Evolutionary conservation across 2,329 filamentous ascomycete genomes (phyloP), one percentile per base, ranked within the genome.

Genomic region (Colletotrichum salicis): DNA sequence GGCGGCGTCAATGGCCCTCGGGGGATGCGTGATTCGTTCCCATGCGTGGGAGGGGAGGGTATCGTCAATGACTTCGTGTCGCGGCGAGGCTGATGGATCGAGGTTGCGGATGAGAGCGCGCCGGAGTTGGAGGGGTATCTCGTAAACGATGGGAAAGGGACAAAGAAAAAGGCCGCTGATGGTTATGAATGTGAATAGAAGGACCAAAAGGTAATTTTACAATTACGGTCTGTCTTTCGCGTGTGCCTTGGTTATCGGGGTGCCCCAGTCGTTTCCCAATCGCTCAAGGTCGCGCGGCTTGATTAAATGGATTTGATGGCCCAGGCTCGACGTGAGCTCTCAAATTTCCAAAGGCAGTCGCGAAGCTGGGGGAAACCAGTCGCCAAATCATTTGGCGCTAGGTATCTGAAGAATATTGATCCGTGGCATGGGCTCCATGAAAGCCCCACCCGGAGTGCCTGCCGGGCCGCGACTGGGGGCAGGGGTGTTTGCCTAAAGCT

Each of bases 1-100:
- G 81, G 79, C 83, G 84, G 84, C 87, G 84, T 83, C 83, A 86
- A 84, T 75, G 77, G 82, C 82, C 78, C 80, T 78, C 75, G 76
- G 76, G 74, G 77, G 79, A 80, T 76, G 78, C 80, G 75, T 76
- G 68, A 71, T 73, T 75, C 72, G 73, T 74, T 81, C 77, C 81
- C 82, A 83, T 83, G 64, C 79, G 80, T 76, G 72, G 76, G 67
- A 73, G 75, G 67, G 62, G 71, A 60, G 71, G 58, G 64, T 74
- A 37, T 72, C 45, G 65, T 73, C 69, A 73, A 73, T 76, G 66
- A 64, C 70, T 29, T 73, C 62, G 61, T 58, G 61, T 66, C 58
- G 61, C 54, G 35, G 63, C 70, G 54, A 72, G 70, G 67, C 70
- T 67, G 67, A 63, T 37, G 52, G 51, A 29, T 27, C 19, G 24